Percentiles rank a stretch among this genome's conserved stretches.
These are phyloP conservation scores for Gloeophyllum trabeum DNA, from an alignment of 768 basidiomycete species.

Conservation along the genomic window DNA sequence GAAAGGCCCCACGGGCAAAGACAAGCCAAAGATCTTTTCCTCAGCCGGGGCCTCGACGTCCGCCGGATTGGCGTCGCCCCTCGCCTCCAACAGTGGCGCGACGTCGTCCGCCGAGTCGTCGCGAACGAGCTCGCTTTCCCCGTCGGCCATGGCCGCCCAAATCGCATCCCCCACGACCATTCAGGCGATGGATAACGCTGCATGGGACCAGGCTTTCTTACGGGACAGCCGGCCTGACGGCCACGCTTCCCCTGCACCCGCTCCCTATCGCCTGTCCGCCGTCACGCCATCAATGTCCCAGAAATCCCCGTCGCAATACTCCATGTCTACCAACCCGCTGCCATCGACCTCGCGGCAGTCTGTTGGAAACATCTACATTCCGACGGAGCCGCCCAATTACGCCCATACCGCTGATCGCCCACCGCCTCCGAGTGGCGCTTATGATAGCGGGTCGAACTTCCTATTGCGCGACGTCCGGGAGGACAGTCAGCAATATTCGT, in stretches of 20 bases:
- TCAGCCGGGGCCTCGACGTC: slow-evolving; percentile 2
- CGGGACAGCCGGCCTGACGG: slow-evolving; percentile 31
- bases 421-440: slow-evolving; percentile 16
- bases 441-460: background rate
- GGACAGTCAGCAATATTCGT: slow-evolving; percentile 30
- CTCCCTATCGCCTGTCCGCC: slow-evolving; percentile 31
- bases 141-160: slow-evolving; percentile 39
- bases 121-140: slow-evolving; percentile 53
- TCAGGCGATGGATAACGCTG: slow-evolving; percentile 34
- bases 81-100: slow-evolving; percentile 9
- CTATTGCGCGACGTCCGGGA: slow-evolving; percentile 6
- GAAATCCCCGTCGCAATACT: slow-evolving; percentile 33
- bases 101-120: slow-evolving; percentile 24
- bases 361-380: slow-evolving; percentile 28
- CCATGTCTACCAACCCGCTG: slow-evolving; percentile 24
- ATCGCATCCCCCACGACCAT: slow-evolving; percentile 30
- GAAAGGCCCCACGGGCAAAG: slow-evolving; percentile 81
- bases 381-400: slow-evolving; percentile 25
- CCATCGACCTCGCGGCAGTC: slow-evolving; percentile 30
- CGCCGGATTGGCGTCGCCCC: slow-evolving; percentile 6
- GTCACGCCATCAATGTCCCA: slow-evolving; percentile 33
- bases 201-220: slow-evolving; percentile 49
- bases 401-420: slow-evolving; percentile 40
- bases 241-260: slow-evolving; percentile 14
- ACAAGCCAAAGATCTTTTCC: slow-evolving; percentile 42